Conservation (phyloP, 148 eudicot species). For the Silene uniflora region DNA sequence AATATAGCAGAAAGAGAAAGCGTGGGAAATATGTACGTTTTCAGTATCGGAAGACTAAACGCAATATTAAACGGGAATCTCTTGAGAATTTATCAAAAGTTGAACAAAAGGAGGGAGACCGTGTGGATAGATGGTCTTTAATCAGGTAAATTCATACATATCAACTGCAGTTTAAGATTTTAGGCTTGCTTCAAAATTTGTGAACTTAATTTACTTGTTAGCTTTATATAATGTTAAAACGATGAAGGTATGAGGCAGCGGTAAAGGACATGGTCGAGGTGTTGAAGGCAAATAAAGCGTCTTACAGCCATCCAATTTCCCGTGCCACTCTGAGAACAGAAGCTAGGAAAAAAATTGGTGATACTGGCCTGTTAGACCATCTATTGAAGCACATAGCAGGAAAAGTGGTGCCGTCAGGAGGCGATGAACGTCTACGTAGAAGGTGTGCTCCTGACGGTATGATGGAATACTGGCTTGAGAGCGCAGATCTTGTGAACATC, state of each 20-base stretch:
- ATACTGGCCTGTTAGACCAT: constrained; percentile 88
- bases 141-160: constrained; percentile 23
- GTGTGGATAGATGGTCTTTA: constrained; percentile 34
- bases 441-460: constrained; percentile 76
- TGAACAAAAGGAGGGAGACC: constrained; percentile 4
- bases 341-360: constrained; percentile 80
- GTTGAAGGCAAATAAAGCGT: constrained; percentile 61
- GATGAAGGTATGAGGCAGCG: constrained; percentile 70
- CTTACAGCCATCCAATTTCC: constrained; percentile 50
- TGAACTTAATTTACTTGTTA: neutral
- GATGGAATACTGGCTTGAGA: constrained; percentile 95
- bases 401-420: constrained; percentile 65
- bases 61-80: constrained; percentile 3
- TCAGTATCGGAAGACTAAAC: constrained; percentile 21
- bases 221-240: constrained; percentile 10
- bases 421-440: constrained; percentile 63
- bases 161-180: neutral
- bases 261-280: constrained; percentile 50
- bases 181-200: neutral
- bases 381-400: constrained; percentile 93
- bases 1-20: constrained; percentile 32
- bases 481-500: constrained; percentile 60
- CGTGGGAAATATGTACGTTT: constrained; percentile 7
- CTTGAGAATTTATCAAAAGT: constrained; percentile 11
- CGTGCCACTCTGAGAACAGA: constrained; percentile 65